These are phyloP conservation scores for Eleusine indica DNA, from an alignment of 176 grass and related monocot species.

Conservation along the genomic window DNA sequence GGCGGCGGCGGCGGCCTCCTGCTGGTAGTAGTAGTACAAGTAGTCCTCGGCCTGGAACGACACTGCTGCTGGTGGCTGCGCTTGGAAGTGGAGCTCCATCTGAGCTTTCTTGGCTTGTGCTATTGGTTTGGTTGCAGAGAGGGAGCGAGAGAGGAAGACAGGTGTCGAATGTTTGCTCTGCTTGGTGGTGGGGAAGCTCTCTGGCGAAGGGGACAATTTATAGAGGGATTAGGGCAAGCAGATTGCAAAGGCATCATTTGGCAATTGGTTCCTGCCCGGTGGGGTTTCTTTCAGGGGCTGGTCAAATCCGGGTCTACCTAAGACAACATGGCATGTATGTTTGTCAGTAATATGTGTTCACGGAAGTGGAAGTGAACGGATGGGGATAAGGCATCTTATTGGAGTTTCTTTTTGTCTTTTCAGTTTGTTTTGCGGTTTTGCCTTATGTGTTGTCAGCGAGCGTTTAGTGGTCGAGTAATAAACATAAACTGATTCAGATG, in stretches of 20 bases:
- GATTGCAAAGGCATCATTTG: constrained; percentile 11
- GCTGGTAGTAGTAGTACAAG: constrained; percentile 64
- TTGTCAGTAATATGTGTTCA: not conserved
- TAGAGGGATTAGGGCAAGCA: constrained; percentile 44
- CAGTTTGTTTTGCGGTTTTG: constrained; percentile 38
- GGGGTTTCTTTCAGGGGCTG: constrained; percentile 45
- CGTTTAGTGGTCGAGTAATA: not conserved
- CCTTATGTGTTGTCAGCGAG: constrained; percentile 4
- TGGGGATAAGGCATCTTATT: constrained; percentile 33
- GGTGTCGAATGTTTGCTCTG: constrained; percentile 45
- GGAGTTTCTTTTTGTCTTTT: constrained; percentile 43
- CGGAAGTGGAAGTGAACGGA: constrained; percentile 25
- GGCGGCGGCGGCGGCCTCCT: constrained; percentile 45
- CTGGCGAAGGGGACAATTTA: constrained; percentile 54
- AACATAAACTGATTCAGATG: not conserved
- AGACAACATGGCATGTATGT: constrained; percentile 24
- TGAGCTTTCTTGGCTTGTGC: constrained; percentile 33
- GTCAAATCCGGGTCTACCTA: constrained; percentile 42
- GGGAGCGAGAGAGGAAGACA: constrained; percentile 23
- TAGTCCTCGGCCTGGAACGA: constrained; percentile 45
- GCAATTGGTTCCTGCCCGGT: not conserved
- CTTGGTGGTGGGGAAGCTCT: constrained; percentile 28
- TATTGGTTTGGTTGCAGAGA: constrained; percentile 28
- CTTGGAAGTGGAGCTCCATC: constrained; percentile 87
- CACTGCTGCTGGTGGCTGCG: not conserved